A percentile compares a stretch with the other conserved stretches of the same genome.
Conservation (phyloP, 2,329 filamentous ascomycete species). For the Sclerotinia minor region DNA sequence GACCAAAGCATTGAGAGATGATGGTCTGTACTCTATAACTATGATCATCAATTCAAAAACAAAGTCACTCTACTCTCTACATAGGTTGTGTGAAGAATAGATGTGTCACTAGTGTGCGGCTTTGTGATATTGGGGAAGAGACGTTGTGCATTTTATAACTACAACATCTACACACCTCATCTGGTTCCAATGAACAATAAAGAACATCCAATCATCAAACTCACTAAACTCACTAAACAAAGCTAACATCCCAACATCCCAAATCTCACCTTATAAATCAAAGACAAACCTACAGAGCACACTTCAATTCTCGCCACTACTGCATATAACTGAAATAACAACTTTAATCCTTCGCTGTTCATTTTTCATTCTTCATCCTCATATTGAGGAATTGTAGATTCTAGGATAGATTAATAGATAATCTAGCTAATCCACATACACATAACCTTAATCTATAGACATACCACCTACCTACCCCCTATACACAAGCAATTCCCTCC, state of each 20-base stretch:
- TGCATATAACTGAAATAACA: too few species aligned
- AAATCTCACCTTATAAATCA: not conserved
- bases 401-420: too few species aligned
- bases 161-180: not conserved
- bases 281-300: not conserved
- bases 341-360: too few species aligned
- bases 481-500: too few species aligned
- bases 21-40: conserved; percentile 23
- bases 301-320: too few species aligned
- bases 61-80: conserved; percentile 6
- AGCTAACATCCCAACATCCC: not conserved
- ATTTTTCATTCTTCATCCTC: too few species aligned
- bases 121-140: too few species aligned
- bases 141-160: not conserved
- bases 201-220: not conserved
- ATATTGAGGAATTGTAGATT: too few species aligned
- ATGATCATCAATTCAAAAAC: conserved; percentile 22
- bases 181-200: not conserved
- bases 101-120: conserved; percentile 3
- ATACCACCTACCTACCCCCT: too few species aligned
- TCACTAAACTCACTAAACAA: not conserved
- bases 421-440: too few species aligned
- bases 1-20: conserved; percentile 14
- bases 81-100: not conserved
- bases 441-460: too few species aligned